Base-by-base conservation (phyloP, 192 early-diverging fungal genomes). In the Mortierella hygrophila region DNA sequence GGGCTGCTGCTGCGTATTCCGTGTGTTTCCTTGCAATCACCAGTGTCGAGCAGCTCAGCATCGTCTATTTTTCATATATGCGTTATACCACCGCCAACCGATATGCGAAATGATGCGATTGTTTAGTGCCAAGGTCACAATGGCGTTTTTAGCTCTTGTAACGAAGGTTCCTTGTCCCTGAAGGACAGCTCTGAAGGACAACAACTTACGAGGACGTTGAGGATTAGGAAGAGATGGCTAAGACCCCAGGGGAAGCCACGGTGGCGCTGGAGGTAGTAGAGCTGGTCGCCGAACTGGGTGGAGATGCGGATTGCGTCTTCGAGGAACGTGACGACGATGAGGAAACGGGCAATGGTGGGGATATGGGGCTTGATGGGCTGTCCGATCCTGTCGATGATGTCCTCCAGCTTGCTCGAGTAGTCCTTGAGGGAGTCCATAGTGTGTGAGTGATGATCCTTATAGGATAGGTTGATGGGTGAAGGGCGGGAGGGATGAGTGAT, bases 271-370 rank as follows among this genome's bases (percentile, higher is more conserved):
- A 98, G 90, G 88, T 94, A 99, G 73, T 89, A 93, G 35, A 96
- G 85, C 91, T 99, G 97, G 83, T 97, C 96, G 69, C 88, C 77
- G 94, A 97, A 99, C 88, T 98, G 97, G 75, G 94, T 91, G 83
- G 93, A 83, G 70, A 98, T 97, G 68, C 97, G 94, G 35, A 97
- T 79, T 10, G 97, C 91, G 82, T 98, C 98, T 88, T 98, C 98
- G 52, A 98, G 86, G 89, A 98, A 99, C 21, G 98, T 99, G 68
- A 95, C 96, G 29, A 99, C 97, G 41, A 99, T 93, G 29, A 99
- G 90, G 79, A 97, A 96, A 9, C 98, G 94, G n/a, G 96, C 96
- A 54, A 98, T 93, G 83, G 89, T 92, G 10, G 98, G 97, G 44
- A 98, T 92, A 82, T 94, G 94, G 40, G 97, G 97, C 90, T 99